A percentile compares a stretch with the other conserved stretches of the same genome.
Conservation (phyloP, 768 basidiomycete genomes). For the Mycena vitilis region DNA sequence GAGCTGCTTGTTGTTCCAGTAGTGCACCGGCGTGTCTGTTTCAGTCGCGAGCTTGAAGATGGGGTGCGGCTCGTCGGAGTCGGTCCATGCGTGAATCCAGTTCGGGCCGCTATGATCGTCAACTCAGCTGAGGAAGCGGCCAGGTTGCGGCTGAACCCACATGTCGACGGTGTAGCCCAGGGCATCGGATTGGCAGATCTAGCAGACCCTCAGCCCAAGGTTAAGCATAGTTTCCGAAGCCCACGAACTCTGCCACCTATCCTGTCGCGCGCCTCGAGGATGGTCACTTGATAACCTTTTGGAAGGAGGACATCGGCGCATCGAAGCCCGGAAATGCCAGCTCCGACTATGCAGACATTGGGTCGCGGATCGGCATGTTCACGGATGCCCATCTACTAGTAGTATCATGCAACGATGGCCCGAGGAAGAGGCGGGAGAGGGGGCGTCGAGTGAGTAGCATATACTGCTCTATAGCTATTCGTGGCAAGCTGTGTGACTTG, state of each 20-base stretch:
- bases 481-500: background rate
- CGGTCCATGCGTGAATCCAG: constrained; percentile 37
- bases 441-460: background rate
- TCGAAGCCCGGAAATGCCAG: constrained; percentile 37
- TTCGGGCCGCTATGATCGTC: constrained; percentile 33
- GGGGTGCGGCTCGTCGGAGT: constrained; percentile 36
- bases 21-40: constrained; percentile 36
- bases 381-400: background rate
- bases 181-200: constrained; percentile 39
- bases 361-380: constrained; percentile 11
- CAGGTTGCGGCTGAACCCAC: constrained; percentile 19
- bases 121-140: constrained; percentile 7
- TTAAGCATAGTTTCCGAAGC: constrained; percentile 4
- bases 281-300: constrained; percentile 33
- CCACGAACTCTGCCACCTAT: constrained; percentile 37
- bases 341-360: constrained; percentile 38
- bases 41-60: constrained; percentile 36
- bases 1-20: constrained; percentile 37
- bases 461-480: constrained; percentile 26
- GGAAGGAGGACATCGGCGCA: constrained; percentile 35
- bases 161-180: constrained; percentile 36
- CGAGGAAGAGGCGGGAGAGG: background rate
- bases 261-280: constrained; percentile 38
- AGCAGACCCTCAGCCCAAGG: background rate
- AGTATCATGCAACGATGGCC: background rate